phyloP scores from a whole-genome alignment of 2,329 filamentous ascomycete genomes.

The Colletotrichum echinochloae region DNA sequence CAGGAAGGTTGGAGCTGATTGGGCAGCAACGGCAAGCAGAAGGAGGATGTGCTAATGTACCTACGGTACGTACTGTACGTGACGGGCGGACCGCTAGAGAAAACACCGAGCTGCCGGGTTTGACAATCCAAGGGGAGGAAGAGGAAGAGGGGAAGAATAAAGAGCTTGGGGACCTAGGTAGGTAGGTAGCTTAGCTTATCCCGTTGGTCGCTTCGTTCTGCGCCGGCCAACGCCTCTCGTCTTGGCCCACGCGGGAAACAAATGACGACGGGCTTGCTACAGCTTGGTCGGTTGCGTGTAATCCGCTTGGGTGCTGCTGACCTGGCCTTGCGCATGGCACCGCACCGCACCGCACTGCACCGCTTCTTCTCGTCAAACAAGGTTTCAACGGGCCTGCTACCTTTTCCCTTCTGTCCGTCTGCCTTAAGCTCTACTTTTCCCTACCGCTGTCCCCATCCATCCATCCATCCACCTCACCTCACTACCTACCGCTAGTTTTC shows the following conservation, averaged over 20 bases:
- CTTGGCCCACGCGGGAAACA: background rate
- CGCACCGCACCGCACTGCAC: background rate
- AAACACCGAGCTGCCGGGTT: slow-evolving; percentile 17
- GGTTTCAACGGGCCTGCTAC: slow-evolving; percentile 32
- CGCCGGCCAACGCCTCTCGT: background rate
- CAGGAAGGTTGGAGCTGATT: background rate
- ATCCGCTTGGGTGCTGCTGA: slow-evolving; percentile 16
- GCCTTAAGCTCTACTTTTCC: background rate
- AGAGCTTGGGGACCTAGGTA: background rate
- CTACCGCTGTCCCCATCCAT: background rate
- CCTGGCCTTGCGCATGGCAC: slow-evolving; percentile 23
- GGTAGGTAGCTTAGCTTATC: background rate
- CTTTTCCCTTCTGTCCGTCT: background rate
- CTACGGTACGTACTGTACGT: too few species aligned
- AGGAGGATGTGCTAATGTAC: background rate
- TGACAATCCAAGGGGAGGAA: background rate
- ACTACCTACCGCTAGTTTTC: background rate
- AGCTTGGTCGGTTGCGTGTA: background rate
- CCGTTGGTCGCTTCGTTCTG: background rate
- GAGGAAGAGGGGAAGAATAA: too few species aligned
- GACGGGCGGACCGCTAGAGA: background rate
- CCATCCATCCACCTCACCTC: slow-evolving; percentile 1
- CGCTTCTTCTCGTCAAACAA: slow-evolving; percentile 35
- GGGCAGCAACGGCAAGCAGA: slow-evolving; percentile 11
- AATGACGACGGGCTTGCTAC: background rate